Percentiles rank a stretch among this genome's conserved stretches.
These are phyloP conservation scores for Leccinum angustisporum DNA, from an alignment of 1,284 basidiomycete species.

Conservation along the genomic window DNA sequence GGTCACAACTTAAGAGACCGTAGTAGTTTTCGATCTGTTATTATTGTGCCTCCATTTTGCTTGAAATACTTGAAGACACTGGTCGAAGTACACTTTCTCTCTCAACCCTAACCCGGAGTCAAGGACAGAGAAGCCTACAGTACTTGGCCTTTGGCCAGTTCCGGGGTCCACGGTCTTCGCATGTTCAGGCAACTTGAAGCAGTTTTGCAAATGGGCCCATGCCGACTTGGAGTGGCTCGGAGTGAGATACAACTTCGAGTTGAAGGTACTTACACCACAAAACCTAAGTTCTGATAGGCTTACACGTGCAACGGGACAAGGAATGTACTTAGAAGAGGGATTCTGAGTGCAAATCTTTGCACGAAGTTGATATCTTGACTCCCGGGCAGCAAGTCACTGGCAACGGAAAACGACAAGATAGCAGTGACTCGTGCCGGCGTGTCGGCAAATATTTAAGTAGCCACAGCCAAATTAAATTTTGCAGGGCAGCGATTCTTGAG, in stretches of 20 bases:
- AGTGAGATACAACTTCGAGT: neutral
- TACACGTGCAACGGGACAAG: too few species aligned
- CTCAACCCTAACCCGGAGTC: too few species aligned
- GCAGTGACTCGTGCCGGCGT: neutral
- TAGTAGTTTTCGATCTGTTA: too few species aligned
- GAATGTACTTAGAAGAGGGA: too few species aligned
- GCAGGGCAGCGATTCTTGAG: conserved; percentile 2
- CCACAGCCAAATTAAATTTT: conserved; percentile 11
- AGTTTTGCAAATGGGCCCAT: neutral
- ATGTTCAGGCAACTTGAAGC: neutral
- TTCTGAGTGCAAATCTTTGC: neutral
- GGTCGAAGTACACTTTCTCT: too few species aligned
- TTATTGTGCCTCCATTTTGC: too few species aligned
- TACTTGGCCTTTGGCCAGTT: neutral
- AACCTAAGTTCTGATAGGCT: neutral
- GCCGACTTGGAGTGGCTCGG: neutral
- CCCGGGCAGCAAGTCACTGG: too few species aligned
- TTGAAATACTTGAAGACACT: too few species aligned
- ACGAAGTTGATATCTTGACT: too few species aligned
- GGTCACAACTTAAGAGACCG: too few species aligned
- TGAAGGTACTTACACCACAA: neutral
- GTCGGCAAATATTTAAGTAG: conserved; percentile 12
- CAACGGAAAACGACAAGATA: neutral
- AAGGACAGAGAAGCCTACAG: too few species aligned
- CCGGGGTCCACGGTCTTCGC: neutral